phyloP scores from a whole-genome alignment of 148 eudicot species.

The Nyssa sinensis region DNA sequence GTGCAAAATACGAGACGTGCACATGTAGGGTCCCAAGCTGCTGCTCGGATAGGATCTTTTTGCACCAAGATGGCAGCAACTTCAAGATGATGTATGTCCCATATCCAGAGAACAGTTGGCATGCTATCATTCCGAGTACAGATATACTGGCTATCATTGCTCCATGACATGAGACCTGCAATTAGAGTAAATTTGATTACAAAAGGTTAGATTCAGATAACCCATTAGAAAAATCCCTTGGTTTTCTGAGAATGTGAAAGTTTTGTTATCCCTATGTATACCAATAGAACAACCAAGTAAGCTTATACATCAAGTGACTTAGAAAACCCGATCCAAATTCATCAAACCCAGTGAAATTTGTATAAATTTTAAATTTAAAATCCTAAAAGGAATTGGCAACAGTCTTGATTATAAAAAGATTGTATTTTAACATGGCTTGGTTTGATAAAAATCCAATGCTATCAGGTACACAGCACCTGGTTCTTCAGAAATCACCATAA shows the following conservation, averaged over 20 bases:
- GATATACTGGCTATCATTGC: slow-evolving; percentile 77
- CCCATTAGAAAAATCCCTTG: not conserved
- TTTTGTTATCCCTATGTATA: not conserved
- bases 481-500: not conserved
- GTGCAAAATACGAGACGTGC: slow-evolving; percentile 81
- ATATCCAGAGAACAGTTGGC: slow-evolving; percentile 85
- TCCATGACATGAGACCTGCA: slow-evolving; percentile 96
- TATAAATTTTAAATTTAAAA: not conserved
- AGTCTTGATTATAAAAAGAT: no score
- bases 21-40: slow-evolving; percentile 84
- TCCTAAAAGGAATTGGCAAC: not conserved
- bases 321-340: not conserved
- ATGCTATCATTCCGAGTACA: slow-evolving; percentile 93
- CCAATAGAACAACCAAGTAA: not conserved
- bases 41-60: slow-evolving; percentile 80
- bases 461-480: not conserved
- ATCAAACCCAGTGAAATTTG: not conserved
- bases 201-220: not conserved
- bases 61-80: slow-evolving; percentile 85
- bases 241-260: not conserved
- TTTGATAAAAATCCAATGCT: not conserved
- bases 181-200: not conserved
- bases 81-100: slow-evolving; percentile 84
- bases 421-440: not conserved
- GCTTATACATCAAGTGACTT: not conserved